Evolutionary conservation across 768 basidiomycete genomes (phyloP).

Genomic region (Serendipita sp.): DNA sequence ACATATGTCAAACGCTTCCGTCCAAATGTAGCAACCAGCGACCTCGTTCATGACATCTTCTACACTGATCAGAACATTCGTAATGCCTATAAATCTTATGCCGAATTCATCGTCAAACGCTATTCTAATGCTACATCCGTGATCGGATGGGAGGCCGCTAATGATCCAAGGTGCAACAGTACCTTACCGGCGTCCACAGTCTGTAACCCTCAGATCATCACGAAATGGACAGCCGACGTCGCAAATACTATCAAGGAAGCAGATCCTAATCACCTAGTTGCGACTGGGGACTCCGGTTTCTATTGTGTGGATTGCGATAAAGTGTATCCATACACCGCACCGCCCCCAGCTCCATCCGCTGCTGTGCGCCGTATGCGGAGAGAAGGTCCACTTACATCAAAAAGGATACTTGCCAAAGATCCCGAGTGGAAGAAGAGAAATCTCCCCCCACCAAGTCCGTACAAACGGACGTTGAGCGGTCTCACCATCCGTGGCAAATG

Average conservation of each 20-base stretch:
- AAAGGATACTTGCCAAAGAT: slow-evolving; percentile 31
- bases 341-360: slow-evolving; percentile 26
- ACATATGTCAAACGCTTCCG: slow-evolving; percentile 38
- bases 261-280: slow-evolving; percentile 49
- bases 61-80: slow-evolving; percentile 29
- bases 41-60: slow-evolving; percentile 37
- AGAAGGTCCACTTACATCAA: slow-evolving; percentile 29
- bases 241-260: slow-evolving; percentile 28
- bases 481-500: neutral
- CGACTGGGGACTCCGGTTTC: slow-evolving; percentile 50
- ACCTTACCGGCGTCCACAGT: neutral
- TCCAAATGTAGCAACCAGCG: slow-evolving; percentile 14
- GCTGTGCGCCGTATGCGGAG: slow-evolving; percentile 25
- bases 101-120: slow-evolving; percentile 38
- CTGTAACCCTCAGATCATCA: slow-evolving; percentile 26
- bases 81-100: neutral
- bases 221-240: slow-evolving; percentile 36
- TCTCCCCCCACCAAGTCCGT: slow-evolving; percentile 29
- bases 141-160: slow-evolving; percentile 40
- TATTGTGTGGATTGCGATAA: slow-evolving; percentile 25
- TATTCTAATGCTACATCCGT: slow-evolving; percentile 31
- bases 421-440: slow-evolving; percentile 32
- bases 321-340: slow-evolving; percentile 38
- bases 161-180: slow-evolving; percentile 39
- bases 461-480: neutral